Evolutionary conservation across 129 eudicot genomes (phyloP).

Genomic region (Gnaphalium uliginosum): DNA sequence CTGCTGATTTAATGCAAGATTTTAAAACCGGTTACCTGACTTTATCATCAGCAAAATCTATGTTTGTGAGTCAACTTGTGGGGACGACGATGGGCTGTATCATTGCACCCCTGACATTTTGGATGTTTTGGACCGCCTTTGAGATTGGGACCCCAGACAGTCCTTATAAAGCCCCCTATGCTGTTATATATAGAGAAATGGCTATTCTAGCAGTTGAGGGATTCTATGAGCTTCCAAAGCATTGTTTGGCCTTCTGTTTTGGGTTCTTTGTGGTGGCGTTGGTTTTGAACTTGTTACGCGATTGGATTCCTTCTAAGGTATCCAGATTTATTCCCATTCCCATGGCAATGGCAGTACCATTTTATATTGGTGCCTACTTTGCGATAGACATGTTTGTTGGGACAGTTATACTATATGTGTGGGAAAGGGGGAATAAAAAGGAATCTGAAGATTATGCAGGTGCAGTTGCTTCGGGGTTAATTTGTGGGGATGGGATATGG

Average conservation of each 20-base stretch:
- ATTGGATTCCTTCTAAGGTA: conserved; percentile 53
- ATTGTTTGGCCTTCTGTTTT: conserved; percentile 67
- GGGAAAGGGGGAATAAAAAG: conserved; percentile 55
- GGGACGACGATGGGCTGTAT: conserved; percentile 95
- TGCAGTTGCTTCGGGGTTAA: conserved; percentile 37
- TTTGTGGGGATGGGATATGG: conserved; percentile 39
- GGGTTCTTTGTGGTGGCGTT: conserved; percentile 79
- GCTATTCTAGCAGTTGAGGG: conserved; percentile 91
- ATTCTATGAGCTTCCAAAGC: conserved; percentile 80
- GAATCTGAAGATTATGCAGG: conserved; percentile 40
- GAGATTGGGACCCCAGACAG: conserved; percentile 90
- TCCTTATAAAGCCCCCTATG: conserved; percentile 93
- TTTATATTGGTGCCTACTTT: conserved; percentile 36
- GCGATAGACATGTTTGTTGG: conserved; percentile 39
- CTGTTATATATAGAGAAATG: conserved; percentile 87
- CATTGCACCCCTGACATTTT: conserved; percentile 84
- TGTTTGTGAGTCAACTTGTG: conserved; percentile 85
- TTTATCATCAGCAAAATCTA: conserved; percentile 75
- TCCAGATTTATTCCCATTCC: conserved; percentile 41
- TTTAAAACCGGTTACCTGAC: conserved; percentile 93
- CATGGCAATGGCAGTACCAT: conserved; percentile 41
- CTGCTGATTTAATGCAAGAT: conserved; percentile 95
- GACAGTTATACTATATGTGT: conserved; percentile 33
- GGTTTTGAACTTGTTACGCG: conserved; percentile 60
- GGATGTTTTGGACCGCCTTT: conserved; percentile 85